Evolutionary conservation across 345 rosid species (phyloP), one percentile per base, ranked within the genome.

Genomic region (Limnanthes douglasii): DNA sequence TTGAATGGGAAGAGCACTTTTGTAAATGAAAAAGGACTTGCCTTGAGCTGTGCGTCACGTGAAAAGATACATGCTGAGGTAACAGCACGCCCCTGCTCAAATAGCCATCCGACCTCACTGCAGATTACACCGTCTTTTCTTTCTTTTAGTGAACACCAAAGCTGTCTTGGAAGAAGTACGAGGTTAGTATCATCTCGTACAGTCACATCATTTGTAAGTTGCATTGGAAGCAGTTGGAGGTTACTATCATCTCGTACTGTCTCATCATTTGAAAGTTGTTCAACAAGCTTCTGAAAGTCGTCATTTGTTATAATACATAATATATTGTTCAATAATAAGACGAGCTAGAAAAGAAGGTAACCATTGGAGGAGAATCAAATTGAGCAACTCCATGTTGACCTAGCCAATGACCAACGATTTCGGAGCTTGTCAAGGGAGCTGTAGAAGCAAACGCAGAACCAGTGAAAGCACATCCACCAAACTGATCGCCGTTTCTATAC

Each of bases 391-490:
- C 59, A 31, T 32, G 48, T 15, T 57, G 45, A 44, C 69, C 86
- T 39, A 65, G 59, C 92, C 94, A 72, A 22, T 41, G 34, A 47
- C 95, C 82, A 7, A 54, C 41, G 11, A 79, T 66, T 11, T 53
- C 51, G 1, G 82, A 66, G 48, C 85, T 72, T 39, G 54, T n/a
- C 8, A 61, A 28, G 45, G 82, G 48, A 39, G 74, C 57, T 21
- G 85, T 72, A 15, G 95, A 67, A 26, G 95, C 98, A 56, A 90
- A 90, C 16, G 72, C 73, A 19, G 92, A 62, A 63, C 75, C 86
- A 11, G 82, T 65, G 18, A 72, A 70, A 5, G 94, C 75, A 48
- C 94, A 83, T 51, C 94, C 94, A 21, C 95, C 98, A 2, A 80
- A 58, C 50, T 79, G 84, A 19, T 83, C 92, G 9, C 94, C 95